Evolutionary conservation across 331 rosid genomes (phyloP).

Genomic region (Cucumis variabilis): DNA sequence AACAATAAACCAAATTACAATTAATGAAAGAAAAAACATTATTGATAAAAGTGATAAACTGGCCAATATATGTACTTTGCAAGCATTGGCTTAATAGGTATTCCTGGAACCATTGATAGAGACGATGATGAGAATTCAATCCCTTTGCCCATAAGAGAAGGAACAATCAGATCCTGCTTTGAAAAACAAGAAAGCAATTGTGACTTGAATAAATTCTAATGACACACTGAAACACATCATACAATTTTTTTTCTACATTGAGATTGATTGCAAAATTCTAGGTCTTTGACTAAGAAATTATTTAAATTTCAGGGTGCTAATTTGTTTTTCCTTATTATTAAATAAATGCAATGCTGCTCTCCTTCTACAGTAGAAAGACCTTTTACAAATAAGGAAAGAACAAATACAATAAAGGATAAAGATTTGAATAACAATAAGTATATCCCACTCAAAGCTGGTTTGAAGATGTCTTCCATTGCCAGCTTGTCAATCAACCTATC

Average conservation of each 20-base stretch:
- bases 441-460: too few species aligned
- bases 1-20: conserved; percentile 19
- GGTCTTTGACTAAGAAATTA: too few species aligned
- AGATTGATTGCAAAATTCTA: too few species aligned
- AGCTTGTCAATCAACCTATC: too few species aligned
- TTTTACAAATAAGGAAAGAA: too few species aligned
- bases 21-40: conserved; percentile 1
- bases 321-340: too few species aligned
- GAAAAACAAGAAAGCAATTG: conserved; percentile 20
- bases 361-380: too few species aligned
- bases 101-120: conserved; percentile 92
- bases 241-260: neutral
- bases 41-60: neutral
- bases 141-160: conserved; percentile 84
- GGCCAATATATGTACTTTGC: conserved; percentile 67
- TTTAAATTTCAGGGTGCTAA: too few species aligned
- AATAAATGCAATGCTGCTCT: too few species aligned
- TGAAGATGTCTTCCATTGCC: too few species aligned
- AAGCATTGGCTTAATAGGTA: conserved; percentile 97
- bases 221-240: neutral
- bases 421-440: too few species aligned
- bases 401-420: too few species aligned
- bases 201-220: neutral
- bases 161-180: conserved; percentile 79
- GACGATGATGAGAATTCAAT: conserved; percentile 73